phyloP scores from a whole-genome alignment of 2,329 filamentous ascomycete genomes.

The Aspergillus ruber region DNA sequence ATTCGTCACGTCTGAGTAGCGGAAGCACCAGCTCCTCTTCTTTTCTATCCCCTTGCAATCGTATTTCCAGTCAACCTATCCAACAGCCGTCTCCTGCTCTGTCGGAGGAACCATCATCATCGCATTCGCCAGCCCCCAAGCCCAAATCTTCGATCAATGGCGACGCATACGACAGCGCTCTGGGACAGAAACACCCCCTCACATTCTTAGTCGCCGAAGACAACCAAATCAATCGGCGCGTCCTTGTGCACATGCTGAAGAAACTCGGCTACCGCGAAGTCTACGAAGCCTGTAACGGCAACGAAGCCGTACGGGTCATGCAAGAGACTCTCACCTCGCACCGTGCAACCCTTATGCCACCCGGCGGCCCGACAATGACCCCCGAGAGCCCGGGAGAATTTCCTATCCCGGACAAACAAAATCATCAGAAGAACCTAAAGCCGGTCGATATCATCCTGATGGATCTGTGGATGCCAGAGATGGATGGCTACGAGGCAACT shows the following conservation, averaged over 20 bases:
- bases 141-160: constrained; percentile 8
- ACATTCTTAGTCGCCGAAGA: constrained; percentile 67
- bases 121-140: no score
- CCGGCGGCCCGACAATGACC: constrained; percentile 13
- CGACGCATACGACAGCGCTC: constrained; percentile 47
- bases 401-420: constrained; percentile 12
- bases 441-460: constrained; percentile 61
- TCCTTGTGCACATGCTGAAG: constrained; percentile 59
- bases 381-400: constrained; percentile 6
- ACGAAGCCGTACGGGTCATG: constrained; percentile 60
- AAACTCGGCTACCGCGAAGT: constrained; percentile 61
- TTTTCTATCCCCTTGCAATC: constrained; percentile 17
- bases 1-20: constrained; percentile 17
- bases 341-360: constrained; percentile 4
- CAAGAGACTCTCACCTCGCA: constrained; percentile 35
- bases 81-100: constrained; percentile 26
- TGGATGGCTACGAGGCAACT: constrained; percentile 66
- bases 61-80: constrained; percentile 17
- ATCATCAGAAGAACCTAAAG: constrained; percentile 25
- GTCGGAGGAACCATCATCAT: constrained; percentile 19
- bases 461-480: constrained; percentile 71
- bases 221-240: constrained; percentile 64
- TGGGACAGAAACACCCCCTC: constrained; percentile 56
- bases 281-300: constrained; percentile 61
- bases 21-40: constrained; percentile 15